phyloP scores from a whole-genome alignment of 2,329 filamentous ascomycete genomes.

The Cercospora sp. region DNA sequence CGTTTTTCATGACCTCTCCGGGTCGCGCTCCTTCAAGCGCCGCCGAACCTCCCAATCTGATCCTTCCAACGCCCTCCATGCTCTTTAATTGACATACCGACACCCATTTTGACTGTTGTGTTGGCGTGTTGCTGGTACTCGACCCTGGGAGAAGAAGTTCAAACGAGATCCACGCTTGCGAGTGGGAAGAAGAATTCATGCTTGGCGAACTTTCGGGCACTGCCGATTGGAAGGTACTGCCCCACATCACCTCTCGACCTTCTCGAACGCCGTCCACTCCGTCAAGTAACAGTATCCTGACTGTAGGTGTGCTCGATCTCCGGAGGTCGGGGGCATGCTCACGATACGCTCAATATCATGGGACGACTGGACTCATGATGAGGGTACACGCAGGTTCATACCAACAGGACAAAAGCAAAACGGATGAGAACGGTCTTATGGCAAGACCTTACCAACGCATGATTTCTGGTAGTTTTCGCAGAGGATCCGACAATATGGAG shows the following conservation, averaged over 20 bases:
- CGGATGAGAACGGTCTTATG: not conserved
- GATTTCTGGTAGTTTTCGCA: not conserved
- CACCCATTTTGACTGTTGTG: constrained; percentile 28
- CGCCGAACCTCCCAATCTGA: not conserved
- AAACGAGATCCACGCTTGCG: constrained; percentile 1
- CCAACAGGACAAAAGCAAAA: not conserved
- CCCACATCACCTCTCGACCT: not conserved
- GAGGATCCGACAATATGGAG: not conserved
- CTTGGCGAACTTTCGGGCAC: constrained; percentile 1
- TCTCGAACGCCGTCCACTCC: not conserved
- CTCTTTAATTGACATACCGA: constrained; percentile 16
- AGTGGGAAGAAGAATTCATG: constrained; percentile 2
- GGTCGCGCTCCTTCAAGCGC: not conserved
- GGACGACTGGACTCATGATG: not conserved
- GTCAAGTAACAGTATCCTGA: not conserved
- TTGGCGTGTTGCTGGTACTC: constrained; percentile 22
- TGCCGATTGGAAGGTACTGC: not conserved
- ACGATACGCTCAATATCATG: not conserved
- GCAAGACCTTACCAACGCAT: not conserved
- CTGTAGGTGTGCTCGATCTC: not conserved
- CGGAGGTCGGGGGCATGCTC: not conserved
- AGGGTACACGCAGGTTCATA: not conserved
- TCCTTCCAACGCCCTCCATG: not conserved
- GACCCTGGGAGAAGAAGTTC: constrained; percentile 17
- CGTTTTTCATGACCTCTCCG: not conserved